Evolutionary conservation across 768 basidiomycete genomes (phyloP).

Genomic region (Guyanaporus albipodus): DNA sequence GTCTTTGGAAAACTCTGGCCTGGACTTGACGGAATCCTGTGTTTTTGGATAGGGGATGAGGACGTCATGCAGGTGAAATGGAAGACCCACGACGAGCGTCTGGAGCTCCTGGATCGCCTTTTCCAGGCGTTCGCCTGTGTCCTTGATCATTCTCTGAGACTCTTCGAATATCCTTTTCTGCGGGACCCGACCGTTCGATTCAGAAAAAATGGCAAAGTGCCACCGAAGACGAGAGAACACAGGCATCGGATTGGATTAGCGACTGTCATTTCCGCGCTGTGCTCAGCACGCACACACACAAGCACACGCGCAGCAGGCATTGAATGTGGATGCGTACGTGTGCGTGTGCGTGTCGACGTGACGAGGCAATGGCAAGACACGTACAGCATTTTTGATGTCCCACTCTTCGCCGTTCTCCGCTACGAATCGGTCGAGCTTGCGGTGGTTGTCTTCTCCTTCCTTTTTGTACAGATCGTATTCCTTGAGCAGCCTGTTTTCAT

Average conservation of each 20-base stretch:
- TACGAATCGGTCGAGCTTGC: constrained; percentile 58
- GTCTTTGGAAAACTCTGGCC: constrained; percentile 30
- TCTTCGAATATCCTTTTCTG: constrained; percentile 71
- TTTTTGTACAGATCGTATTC: constrained; percentile 63
- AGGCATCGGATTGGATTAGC: constrained; percentile 18
- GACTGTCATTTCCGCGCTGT: constrained; percentile 30
- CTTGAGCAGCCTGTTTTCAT: constrained; percentile 52
- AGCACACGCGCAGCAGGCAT: constrained; percentile 15
- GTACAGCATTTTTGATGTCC: constrained; percentile 72
- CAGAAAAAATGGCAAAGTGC: constrained; percentile 10
- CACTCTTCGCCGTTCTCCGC: constrained; percentile 64
- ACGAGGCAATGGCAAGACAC: constrained; percentile 26
- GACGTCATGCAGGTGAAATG: constrained; percentile 17
- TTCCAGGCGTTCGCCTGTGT: constrained; percentile 58
- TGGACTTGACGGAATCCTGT: constrained; percentile 29
- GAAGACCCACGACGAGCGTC: constrained; percentile 60
- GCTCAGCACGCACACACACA: constrained; percentile 12
- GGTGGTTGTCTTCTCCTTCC: constrained; percentile 57
- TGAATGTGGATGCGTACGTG: not conserved
- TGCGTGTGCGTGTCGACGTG: constrained; percentile 2
- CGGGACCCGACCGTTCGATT: constrained; percentile 1
- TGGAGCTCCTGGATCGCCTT: constrained; percentile 60
- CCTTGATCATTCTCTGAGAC: constrained; percentile 75
- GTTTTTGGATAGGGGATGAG: constrained; percentile 8
- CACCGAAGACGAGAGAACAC: constrained; percentile 12